Base-by-base conservation (phyloP, 1,284 basidiomycete genomes). In the Phellinidium pouzarii region DNA sequence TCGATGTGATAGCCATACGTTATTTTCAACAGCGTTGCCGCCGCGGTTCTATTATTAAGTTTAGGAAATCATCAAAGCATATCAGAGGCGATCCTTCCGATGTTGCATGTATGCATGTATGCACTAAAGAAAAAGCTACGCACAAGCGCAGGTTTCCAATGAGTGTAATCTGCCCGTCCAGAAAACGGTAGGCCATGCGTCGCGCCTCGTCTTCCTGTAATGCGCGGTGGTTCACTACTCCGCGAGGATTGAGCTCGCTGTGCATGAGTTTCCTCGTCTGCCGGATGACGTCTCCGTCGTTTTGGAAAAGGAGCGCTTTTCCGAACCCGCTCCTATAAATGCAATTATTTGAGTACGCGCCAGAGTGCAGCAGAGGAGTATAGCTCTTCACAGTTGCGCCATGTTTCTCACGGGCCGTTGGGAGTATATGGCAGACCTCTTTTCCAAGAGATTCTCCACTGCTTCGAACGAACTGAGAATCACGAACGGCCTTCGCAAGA, bases 1-100 rank as follows among this genome's bases (percentile, higher is more conserved):
- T 46, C 23, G 44, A 56, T 31, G n/a, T 48, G 44, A 42, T 56
- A 49, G 14, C 55, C 55, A 25, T 56, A 56, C 11, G 51, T 51
- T 12, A 56, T 52, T 31, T 43, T 56, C 42, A 56, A 26, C 9
- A 53, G 43, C 1, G 46, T 48, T 12, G 38, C 31, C 2, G 43
- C 45, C 5, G 55, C 52, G 17, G 36, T 26, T 12, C 38, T 49
- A 38, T 3, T 7, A 22, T n/a, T n/a, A n/a, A n/a, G n/a, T n/a
- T n/a, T 22, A n/a, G 12, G 8, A 17, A 29, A 3, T 7, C 37
- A 8, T 40, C 37, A 40, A 40, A 5, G 19, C 31, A 11, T 8
- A 14, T 7, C 31, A 22, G 27, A 11, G n/a, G n/a, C n/a, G n/a
- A n/a, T n/a, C n/a, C n/a, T n/a, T n/a, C n/a, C n/a, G n/a, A n/a